Evolutionary conservation across 257 asterid species (phyloP).

Genomic region (Przewalskia tangutica): DNA sequence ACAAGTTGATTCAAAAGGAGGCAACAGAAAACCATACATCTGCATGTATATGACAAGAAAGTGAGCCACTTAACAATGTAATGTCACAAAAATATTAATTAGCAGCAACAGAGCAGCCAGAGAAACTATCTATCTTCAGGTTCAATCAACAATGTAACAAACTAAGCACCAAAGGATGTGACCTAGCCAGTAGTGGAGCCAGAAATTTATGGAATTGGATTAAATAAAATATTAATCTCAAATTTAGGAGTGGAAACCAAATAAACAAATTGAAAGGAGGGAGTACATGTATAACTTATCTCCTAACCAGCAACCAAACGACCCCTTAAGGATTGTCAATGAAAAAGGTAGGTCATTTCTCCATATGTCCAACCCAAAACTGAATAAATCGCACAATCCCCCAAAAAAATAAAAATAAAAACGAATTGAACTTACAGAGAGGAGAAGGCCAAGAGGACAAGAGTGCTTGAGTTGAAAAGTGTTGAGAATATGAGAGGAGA

Average conservation of each 20-base stretch:
- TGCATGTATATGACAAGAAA: conserved; percentile 15
- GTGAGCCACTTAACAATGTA: background rate
- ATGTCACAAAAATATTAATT: background rate
- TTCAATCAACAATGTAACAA: too few species aligned
- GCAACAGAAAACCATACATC: conserved; percentile 73
- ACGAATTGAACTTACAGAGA: conserved; percentile 32
- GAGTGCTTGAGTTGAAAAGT: conserved; percentile 60
- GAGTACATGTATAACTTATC: too few species aligned
- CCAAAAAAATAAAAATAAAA: background rate
- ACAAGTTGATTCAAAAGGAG: conserved; percentile 60
- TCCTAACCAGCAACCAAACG: too few species aligned
- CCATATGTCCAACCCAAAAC: background rate
- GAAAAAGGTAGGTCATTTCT: background rate
- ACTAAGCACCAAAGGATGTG: too few species aligned
- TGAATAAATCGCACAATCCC: background rate
- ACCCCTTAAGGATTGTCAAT: background rate
- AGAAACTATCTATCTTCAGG: too few species aligned
- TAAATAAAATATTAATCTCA: too few species aligned
- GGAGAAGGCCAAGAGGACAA: conserved; percentile 78
- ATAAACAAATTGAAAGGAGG: too few species aligned
- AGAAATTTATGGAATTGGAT: too few species aligned
- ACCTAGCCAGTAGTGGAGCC: too few species aligned
- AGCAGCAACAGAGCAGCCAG: background rate
- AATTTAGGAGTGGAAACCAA: too few species aligned
- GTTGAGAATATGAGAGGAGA: conserved; percentile 43